Percentiles rank a stretch among this genome's conserved stretches.
Conservation (phyloP, 1,139 yeast species). For the Komagataea norvegica region DNA sequence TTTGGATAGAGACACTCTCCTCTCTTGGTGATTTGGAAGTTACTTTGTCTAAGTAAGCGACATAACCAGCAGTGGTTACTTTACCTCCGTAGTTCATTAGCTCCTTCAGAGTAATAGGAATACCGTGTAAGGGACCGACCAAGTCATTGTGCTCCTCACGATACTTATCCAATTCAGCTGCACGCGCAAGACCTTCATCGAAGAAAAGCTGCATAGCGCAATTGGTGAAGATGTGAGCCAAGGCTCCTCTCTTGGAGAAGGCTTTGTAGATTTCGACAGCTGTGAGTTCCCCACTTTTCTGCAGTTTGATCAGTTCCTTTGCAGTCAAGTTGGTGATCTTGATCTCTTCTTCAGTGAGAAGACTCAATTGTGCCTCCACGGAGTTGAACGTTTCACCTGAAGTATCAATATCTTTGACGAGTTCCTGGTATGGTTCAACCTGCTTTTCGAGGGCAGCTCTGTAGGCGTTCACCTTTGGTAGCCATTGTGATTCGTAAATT, state of each 20-base stretch:
- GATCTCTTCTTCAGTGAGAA: conserved; percentile 34
- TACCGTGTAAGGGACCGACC: conserved; percentile 72
- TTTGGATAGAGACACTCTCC: conserved; percentile 51
- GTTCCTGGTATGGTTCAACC: conserved; percentile 18
- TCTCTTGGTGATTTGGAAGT: conserved; percentile 37
- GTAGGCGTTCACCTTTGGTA: conserved; percentile 23
- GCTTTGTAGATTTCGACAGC: conserved; percentile 47
- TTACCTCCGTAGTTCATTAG: conserved; percentile 59
- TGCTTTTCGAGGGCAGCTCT: conserved; percentile 16
- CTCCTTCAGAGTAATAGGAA: conserved; percentile 72
- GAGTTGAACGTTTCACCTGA: conserved; percentile 23
- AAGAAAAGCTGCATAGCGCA: conserved; percentile 56
- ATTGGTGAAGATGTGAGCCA: conserved; percentile 50
- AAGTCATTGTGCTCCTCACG: conserved; percentile 42
- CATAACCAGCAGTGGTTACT: conserved; percentile 62
- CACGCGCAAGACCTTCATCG: conserved; percentile 52
- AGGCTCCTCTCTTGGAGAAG: conserved; percentile 46
- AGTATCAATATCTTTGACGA: conserved; percentile 16
- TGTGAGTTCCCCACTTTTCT: conserved; percentile 29
- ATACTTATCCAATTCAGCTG: conserved; percentile 52
- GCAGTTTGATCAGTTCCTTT: conserved; percentile 19
- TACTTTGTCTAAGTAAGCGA: conserved; percentile 47
- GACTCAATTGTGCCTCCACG: conserved; percentile 13
- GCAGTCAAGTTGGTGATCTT: conserved; percentile 35
- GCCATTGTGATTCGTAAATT: conserved; percentile 16